Evolutionary conservation across 768 basidiomycete species (phyloP).

Genomic region (Lactarius sp.): DNA sequence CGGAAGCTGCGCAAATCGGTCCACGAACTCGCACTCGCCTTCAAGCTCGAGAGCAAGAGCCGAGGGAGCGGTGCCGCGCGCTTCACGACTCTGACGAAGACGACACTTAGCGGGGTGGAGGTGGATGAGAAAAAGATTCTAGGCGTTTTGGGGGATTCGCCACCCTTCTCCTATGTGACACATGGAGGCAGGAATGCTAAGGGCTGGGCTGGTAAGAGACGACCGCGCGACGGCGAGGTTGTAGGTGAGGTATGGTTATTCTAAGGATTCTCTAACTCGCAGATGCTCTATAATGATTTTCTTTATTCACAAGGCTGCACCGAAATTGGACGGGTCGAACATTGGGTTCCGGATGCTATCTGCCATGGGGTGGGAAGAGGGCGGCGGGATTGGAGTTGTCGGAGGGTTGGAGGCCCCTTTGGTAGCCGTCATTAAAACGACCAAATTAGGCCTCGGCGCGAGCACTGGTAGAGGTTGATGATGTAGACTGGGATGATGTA

Average conservation of each 20-base stretch:
- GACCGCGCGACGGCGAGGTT: constrained; percentile 77
- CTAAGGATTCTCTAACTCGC: background rate
- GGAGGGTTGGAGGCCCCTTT: constrained; percentile 67
- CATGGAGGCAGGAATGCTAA: constrained; percentile 31
- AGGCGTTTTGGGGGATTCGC: constrained; percentile 34
- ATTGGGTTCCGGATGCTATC: constrained; percentile 84
- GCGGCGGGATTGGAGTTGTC: constrained; percentile 62
- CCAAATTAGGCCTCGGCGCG: constrained; percentile 83
- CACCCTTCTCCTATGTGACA: constrained; percentile 21
- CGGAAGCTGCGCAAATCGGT: constrained; percentile 66
- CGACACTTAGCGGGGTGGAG: constrained; percentile 47
- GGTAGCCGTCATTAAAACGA: constrained; percentile 79
- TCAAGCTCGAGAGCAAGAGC: constrained; percentile 73
- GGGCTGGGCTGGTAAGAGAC: constrained; percentile 21
- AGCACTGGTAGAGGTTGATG: background rate
- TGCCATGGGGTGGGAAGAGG: constrained; percentile 90
- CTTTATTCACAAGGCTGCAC: constrained; percentile 51
- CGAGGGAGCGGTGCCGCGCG: constrained; percentile 62
- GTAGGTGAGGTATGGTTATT: constrained; percentile 65
- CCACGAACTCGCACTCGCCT: constrained; percentile 76
- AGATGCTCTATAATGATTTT: background rate
- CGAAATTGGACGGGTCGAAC: constrained; percentile 74
- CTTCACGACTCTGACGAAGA: constrained; percentile 77
- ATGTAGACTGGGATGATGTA: background rate
- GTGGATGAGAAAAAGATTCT: constrained; percentile 60